Base-by-base conservation (phyloP, 2,329 filamentous ascomycete genomes). In the Trichophyton mentagrophytes region DNA sequence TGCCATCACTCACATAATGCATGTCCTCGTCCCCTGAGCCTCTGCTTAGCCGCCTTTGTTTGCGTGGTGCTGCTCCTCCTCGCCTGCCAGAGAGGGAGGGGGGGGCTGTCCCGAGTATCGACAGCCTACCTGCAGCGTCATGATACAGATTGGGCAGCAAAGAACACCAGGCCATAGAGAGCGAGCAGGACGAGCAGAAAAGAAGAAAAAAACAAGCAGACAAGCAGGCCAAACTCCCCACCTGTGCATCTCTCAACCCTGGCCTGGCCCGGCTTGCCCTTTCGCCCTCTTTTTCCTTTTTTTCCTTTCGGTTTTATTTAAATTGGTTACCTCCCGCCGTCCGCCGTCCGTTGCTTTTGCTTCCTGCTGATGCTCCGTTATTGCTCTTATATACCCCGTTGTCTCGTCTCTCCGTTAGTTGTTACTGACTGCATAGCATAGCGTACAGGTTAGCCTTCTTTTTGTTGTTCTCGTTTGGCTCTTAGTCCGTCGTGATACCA, bases 111-210 rank as follows among this genome's bases (percentile, higher is more conserved):
- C 49, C 13, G 44, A 17, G n/a, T 22, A 20, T 47, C 33, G 33
- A 38, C 33, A 30, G 33, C 11, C 33, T 13, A 3, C 17, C 44
- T 22, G 17, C 44, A 30, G 17, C 49, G 49, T 53, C 22, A 57
- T 20, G 33, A 40, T 57, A 8, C 55, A 42, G 55, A 57, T 57
- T 57, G 55, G 55, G 55, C 55, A 57, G 55, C 55, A 57, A 57
- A 57, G 38, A 25, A n/a, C 33, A 38, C 33, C 33, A 38, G 11
- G 9, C 33, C 33, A 38, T 11, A 38, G 33, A 38, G 33, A 38
- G 33, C 33, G 33, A 38, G 33, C 33, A 38, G 33, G 11, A 25
- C 11, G 17, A 30, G 8, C n/a, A 56, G 17, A 56, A 30, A 30
- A 17, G n/a, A 20, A 33, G 15, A 33, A 57, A 40, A 57, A 40